phyloP scores from a whole-genome alignment of 805 yeast genomes.

The Myxozyma udenii region DNA sequence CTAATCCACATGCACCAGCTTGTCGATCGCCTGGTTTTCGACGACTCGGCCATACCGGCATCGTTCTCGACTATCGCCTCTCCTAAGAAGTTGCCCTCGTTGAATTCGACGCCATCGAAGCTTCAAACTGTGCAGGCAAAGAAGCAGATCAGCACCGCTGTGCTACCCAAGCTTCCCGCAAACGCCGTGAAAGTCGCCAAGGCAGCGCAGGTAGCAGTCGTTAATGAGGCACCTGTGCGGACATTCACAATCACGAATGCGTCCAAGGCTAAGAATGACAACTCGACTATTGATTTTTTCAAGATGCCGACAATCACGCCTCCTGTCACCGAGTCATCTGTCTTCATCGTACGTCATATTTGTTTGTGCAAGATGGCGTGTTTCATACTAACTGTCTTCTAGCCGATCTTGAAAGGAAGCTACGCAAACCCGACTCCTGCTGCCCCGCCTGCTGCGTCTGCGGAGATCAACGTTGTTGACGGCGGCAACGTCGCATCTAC shows the following conservation, averaged over 20 bases:
- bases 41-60: constrained; percentile 17
- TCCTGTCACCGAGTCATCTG: not conserved
- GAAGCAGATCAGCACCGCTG: constrained; percentile 6
- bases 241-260: constrained; percentile 24
- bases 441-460: not conserved
- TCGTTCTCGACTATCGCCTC: constrained; percentile 15
- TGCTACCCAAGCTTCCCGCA: constrained; percentile 1
- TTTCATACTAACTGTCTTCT: too few species aligned
- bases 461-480: constrained; percentile 20
- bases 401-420: too few species aligned
- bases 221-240: too few species aligned
- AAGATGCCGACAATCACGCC: constrained; percentile 33
- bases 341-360: constrained; percentile 28
- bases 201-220: too few species aligned
- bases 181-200: not conserved
- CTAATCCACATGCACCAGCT: constrained; percentile 7
- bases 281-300: constrained; percentile 40
- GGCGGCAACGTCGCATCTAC: constrained; percentile 32
- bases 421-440: too few species aligned
- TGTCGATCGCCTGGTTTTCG: constrained; percentile 26
- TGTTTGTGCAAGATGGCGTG: too few species aligned
- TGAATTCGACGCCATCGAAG: not conserved
- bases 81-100: not conserved
- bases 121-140: constrained; percentile 3
- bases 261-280: constrained; percentile 37